A percentile compares a stretch with the other conserved stretches of the same genome.
phyloP scores from a whole-genome alignment of 2,329 filamentous ascomycete genomes.

The Stagonosporopsis rhizophila region DNA sequence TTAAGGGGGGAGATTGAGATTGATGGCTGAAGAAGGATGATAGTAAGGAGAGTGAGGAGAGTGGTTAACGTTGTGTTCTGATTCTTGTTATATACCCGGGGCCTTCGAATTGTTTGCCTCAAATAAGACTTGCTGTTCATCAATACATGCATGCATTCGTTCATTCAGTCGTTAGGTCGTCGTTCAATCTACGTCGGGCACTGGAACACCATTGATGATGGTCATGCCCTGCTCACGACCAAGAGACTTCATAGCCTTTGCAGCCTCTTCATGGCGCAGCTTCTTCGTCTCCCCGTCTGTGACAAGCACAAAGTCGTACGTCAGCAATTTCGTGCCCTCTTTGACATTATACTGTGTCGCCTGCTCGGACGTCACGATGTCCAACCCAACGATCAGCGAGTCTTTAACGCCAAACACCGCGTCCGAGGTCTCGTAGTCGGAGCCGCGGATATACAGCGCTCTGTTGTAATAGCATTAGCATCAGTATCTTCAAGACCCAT shows the following conservation, averaged over 20 bases:
- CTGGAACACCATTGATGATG: slow-evolving; percentile 76
- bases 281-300: slow-evolving; percentile 71
- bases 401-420: slow-evolving; percentile 89
- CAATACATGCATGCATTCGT: neutral
- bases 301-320: slow-evolving; percentile 80
- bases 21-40: slow-evolving; percentile 8
- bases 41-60: neutral
- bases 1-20: slow-evolving; percentile 44
- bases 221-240: slow-evolving; percentile 68
- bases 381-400: slow-evolving; percentile 62
- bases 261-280: slow-evolving; percentile 71
- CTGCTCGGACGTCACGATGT: slow-evolving; percentile 36
- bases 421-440: slow-evolving; percentile 83
- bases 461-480: slow-evolving; percentile 50
- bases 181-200: slow-evolving; percentile 69
- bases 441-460: slow-evolving; percentile 77
- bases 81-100: slow-evolving; percentile 5
- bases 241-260: slow-evolving; percentile 70
- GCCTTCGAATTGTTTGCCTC: slow-evolving; percentile 13
- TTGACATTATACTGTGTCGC: slow-evolving; percentile 62
- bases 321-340: slow-evolving; percentile 68
- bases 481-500: neutral
- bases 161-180: neutral
- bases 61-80: neutral
- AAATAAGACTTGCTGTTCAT: neutral